Percentiles rank a stretch among this genome's conserved stretches.
Evolutionary conservation across 208 protist species (phyloP).

Genomic region (Leishmania amazonensis): DNA sequence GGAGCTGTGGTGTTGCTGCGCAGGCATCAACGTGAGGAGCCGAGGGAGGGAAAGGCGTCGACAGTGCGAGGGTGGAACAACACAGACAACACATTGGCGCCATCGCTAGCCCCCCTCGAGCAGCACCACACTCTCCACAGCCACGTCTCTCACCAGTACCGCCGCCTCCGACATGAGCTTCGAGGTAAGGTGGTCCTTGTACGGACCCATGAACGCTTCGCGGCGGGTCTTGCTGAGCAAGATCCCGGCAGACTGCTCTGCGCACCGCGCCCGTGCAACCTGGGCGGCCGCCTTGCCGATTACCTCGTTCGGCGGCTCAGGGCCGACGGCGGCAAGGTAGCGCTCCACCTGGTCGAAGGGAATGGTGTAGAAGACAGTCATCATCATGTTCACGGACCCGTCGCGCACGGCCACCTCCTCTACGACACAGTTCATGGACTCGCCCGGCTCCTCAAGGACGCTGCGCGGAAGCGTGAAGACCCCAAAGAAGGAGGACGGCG

Average conservation of each 20-base stretch:
- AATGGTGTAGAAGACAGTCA: constrained; percentile 73
- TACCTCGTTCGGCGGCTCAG: constrained; percentile 67
- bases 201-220: constrained; percentile 63
- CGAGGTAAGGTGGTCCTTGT: constrained; percentile 47
- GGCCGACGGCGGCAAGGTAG: constrained; percentile 79
- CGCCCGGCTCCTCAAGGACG: constrained; percentile 53
- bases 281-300: constrained; percentile 64
- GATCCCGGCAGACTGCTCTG: constrained; percentile 70
- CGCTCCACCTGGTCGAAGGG: constrained; percentile 76
- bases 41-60: not conserved
- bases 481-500: constrained; percentile 75
- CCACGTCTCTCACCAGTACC: constrained; percentile 54
- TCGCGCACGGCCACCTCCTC: constrained; percentile 63
- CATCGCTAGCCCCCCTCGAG: constrained; percentile 27
- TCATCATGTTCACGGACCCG: constrained; percentile 65
- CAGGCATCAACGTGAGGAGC: not conserved
- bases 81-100: not conserved
- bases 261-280: constrained; percentile 48
- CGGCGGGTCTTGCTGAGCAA: constrained; percentile 65
- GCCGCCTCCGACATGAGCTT: constrained; percentile 77
- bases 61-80: not conserved
- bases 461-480: constrained; percentile 72
- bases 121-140: constrained; percentile 66
- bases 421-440: constrained; percentile 60
- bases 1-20: not conserved